A percentile compares a stretch with the other conserved stretches of the same genome.
These are phyloP conservation scores for Penicillium bialowiezense DNA, from an alignment of 495 filamentous ascomycete genomes.

Conservation along the genomic window DNA sequence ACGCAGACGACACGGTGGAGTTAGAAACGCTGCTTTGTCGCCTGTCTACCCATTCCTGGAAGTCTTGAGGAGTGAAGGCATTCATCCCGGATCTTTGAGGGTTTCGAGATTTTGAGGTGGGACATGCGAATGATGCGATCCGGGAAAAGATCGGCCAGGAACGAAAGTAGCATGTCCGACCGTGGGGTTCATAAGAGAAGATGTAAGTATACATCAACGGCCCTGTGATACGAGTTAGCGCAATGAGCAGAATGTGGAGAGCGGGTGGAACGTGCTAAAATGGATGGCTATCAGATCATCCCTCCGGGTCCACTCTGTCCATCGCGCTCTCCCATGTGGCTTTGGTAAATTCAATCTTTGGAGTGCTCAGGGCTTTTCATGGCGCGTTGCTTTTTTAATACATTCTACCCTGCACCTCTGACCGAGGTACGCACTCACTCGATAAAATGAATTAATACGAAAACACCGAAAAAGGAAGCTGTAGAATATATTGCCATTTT, in stretches of 20 bases:
- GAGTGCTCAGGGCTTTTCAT: not conserved
- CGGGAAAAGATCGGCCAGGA: constrained; percentile 18
- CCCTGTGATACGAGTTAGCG: not conserved
- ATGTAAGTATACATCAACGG: not conserved
- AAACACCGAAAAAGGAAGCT: too few relatives aligned
- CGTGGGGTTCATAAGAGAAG: not conserved
- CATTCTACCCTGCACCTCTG: not conserved
- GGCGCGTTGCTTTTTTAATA: not conserved
- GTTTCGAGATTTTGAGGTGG: not conserved
- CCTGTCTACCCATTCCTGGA: constrained; percentile 38
- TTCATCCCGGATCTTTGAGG: constrained; percentile 21
- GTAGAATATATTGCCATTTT: too few relatives aligned
- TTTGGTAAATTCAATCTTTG: constrained; percentile 5
- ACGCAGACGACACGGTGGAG: constrained; percentile 39
- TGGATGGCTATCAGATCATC: constrained; percentile 31
- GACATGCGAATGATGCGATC: constrained; percentile 5
- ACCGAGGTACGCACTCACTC: not conserved
- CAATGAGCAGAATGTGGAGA: constrained; percentile 16
- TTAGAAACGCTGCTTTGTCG: constrained; percentile 38
- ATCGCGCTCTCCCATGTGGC: constrained; percentile 25
- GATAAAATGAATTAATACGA: too few relatives aligned
- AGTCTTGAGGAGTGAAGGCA: constrained; percentile 21
- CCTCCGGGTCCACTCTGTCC: constrained; percentile 7
- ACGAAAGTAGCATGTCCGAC: constrained; percentile 6
- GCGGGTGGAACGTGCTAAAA: constrained; percentile 33